A percentile compares a stretch with the other conserved stretches of the same genome.
Conservation (phyloP, 305 asterid genomes). For the Fraxinus nigra region DNA sequence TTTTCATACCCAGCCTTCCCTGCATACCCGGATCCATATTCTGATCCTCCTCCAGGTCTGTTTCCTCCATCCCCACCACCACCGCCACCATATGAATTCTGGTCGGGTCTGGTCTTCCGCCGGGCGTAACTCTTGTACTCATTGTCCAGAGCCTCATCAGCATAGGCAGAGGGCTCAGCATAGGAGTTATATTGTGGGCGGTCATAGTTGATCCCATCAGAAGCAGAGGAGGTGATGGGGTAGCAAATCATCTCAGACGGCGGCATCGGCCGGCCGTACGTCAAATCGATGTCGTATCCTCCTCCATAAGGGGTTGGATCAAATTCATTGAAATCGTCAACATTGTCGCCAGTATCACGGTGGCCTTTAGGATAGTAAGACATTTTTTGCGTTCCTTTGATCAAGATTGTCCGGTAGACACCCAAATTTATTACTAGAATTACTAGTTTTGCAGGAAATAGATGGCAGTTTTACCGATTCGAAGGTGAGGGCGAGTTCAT, state of each 20-base stretch:
- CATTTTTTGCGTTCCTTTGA: conserved; percentile 31
- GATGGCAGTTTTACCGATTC: not conserved
- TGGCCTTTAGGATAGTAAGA: conserved; percentile 76
- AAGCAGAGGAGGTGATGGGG: conserved; percentile 43
- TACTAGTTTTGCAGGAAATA: not conserved
- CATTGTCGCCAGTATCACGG: conserved; percentile 45
- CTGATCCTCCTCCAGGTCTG: not conserved
- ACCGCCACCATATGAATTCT: conserved; percentile 29
- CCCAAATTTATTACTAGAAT: not conserved
- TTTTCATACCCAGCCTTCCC: conserved; percentile 12
- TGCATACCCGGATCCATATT: conserved; percentile 1
- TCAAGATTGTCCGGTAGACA: not conserved
- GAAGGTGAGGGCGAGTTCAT: not conserved
- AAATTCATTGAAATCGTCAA: conserved; percentile 69
- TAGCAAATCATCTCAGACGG: conserved; percentile 76
- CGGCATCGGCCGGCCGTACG: conserved; percentile 70
- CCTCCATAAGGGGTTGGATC: conserved; percentile 86
- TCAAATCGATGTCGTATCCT: conserved; percentile 64
- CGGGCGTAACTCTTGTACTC: conserved; percentile 79
- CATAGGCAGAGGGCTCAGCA: conserved; percentile 82
- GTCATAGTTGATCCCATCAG: conserved; percentile 60
- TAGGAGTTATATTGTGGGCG: conserved; percentile 72
- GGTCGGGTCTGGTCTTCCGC: conserved; percentile 52
- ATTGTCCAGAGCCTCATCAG: conserved; percentile 54
- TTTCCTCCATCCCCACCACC: not conserved